These are phyloP conservation scores for Diplodia mutila DNA, from an alignment of 2,329 filamentous ascomycete genomes.

Conservation along the genomic window DNA sequence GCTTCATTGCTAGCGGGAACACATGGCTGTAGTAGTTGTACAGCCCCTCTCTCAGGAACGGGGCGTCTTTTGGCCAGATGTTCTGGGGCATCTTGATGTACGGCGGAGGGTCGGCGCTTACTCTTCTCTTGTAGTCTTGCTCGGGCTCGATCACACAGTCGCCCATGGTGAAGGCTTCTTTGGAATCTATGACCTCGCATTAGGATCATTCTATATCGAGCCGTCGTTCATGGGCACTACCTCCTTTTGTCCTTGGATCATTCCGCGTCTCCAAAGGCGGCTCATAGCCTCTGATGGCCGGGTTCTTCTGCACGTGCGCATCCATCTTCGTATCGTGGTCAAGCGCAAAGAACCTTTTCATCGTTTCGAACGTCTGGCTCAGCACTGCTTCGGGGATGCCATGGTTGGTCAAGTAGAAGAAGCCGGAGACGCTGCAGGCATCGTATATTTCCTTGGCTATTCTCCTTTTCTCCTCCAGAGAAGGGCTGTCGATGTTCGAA, in stretches of 20 bases:
- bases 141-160: slow-evolving; percentile 45
- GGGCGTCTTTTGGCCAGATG: slow-evolving; percentile 40
- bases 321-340: slow-evolving; percentile 9
- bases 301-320: slow-evolving; percentile 20
- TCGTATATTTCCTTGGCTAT: slow-evolving; percentile 7
- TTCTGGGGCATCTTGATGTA: slow-evolving; percentile 31
- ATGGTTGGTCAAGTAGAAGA: slow-evolving; percentile 17
- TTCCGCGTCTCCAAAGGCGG: slow-evolving; percentile 10
- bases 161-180: slow-evolving; percentile 45
- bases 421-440: slow-evolving; percentile 14
- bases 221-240: neutral
- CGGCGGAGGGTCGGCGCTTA: neutral
- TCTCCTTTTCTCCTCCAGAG: neutral
- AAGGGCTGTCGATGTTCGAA: slow-evolving; percentile 16
- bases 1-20: slow-evolving; percentile 38
- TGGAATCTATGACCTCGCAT: slow-evolving; percentile 30
- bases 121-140: slow-evolving; percentile 34
- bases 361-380: slow-evolving; percentile 1
- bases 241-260: slow-evolving; percentile 19
- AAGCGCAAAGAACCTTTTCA: slow-evolving; percentile 10
- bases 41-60: slow-evolving; percentile 37
- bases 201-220: neutral
- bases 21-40: slow-evolving; percentile 42
- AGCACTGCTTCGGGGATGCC: slow-evolving; percentile 13
- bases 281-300: slow-evolving; percentile 5